These are phyloP conservation scores for Xylaria venustula DNA, from an alignment of 495 filamentous ascomycete genomes.

Conservation along the genomic window DNA sequence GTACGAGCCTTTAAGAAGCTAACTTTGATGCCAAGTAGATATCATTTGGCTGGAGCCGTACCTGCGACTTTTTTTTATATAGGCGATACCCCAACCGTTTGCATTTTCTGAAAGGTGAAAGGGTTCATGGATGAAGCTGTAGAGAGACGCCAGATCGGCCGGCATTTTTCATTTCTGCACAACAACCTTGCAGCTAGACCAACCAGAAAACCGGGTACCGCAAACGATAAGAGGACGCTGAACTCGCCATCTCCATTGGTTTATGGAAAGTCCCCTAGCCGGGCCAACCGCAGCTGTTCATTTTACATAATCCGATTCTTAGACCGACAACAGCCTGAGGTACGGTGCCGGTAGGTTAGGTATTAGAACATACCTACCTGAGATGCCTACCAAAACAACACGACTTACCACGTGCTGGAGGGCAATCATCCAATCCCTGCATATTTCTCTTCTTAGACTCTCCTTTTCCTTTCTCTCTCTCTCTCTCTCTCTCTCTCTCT, in stretches of 20 bases:
- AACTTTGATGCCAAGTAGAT: too few species aligned
- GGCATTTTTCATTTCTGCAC: slow-evolving; percentile 6
- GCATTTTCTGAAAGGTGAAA: too few species aligned
- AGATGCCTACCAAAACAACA: slow-evolving; percentile 1
- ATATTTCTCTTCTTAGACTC: neutral
- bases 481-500: too few species aligned
- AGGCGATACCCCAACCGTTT: too few species aligned
- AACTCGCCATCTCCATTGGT: neutral
- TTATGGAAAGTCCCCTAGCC: neutral
- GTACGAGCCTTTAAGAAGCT: too few species aligned
- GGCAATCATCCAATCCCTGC: neutral
- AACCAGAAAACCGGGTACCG: neutral
- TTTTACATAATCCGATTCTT: slow-evolving; percentile 39
- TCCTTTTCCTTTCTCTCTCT: too few species aligned
- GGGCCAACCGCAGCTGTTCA: slow-evolving; percentile 26
- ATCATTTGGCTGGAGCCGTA: too few species aligned
- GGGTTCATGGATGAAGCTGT: neutral
- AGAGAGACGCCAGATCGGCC: slow-evolving; percentile 5
- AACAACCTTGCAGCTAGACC: slow-evolving; percentile 1
- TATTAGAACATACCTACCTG: too few species aligned
- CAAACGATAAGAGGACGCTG: neutral
- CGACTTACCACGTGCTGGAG: slow-evolving; percentile 1
- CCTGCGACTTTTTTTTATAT: too few species aligned
- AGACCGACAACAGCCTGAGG: too few species aligned
- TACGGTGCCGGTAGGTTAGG: too few species aligned